Percentiles rank a stretch among this genome's conserved stretches.
These are phyloP conservation scores for Xylaria sp. DNA, from an alignment of 2,329 filamentous ascomycete species.

Conservation along the genomic window DNA sequence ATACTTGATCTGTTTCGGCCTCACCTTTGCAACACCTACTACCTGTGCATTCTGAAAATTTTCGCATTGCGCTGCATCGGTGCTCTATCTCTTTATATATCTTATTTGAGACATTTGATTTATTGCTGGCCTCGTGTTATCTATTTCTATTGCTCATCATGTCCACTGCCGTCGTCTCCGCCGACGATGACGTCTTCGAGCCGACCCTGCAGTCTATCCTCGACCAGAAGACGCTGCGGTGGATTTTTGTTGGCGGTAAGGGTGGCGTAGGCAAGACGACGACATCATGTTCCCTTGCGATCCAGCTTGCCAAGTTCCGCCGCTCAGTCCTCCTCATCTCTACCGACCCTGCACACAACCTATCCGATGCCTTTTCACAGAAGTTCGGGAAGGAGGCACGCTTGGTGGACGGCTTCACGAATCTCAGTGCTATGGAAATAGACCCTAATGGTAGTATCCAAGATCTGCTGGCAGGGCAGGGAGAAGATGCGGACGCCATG, in stretches of 20 bases:
- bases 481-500: slow-evolving; percentile 68
- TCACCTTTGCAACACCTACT: neutral
- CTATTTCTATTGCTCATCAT: slow-evolving; percentile 41
- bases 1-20: neutral
- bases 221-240: slow-evolving; percentile 93
- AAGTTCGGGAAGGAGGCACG: slow-evolving; percentile 99
- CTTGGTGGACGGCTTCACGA: slow-evolving; percentile 89
- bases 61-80: neutral
- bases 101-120: neutral
- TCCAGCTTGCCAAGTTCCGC: slow-evolving; percentile 94
- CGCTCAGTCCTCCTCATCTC: slow-evolving; percentile 97
- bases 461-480: slow-evolving; percentile 83
- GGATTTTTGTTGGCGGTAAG: slow-evolving; percentile 99
- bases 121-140: neutral
- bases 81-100: neutral
- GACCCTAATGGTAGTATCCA: slow-evolving; percentile 98
- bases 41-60: neutral
- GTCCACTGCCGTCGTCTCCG: slow-evolving; percentile 57
- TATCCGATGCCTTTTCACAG: slow-evolving; percentile 96
- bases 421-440: slow-evolving; percentile 98
- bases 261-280: slow-evolving; percentile 99
- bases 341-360: slow-evolving; percentile 97
- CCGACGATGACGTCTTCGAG: slow-evolving; percentile 83
- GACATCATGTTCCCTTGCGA: slow-evolving; percentile 97
- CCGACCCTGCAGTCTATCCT: slow-evolving; percentile 94